A percentile compares a stretch with the other conserved stretches of the same genome.
Conservation (phyloP, 768 basidiomycete species). For the Termitomyces sp. region DNA sequence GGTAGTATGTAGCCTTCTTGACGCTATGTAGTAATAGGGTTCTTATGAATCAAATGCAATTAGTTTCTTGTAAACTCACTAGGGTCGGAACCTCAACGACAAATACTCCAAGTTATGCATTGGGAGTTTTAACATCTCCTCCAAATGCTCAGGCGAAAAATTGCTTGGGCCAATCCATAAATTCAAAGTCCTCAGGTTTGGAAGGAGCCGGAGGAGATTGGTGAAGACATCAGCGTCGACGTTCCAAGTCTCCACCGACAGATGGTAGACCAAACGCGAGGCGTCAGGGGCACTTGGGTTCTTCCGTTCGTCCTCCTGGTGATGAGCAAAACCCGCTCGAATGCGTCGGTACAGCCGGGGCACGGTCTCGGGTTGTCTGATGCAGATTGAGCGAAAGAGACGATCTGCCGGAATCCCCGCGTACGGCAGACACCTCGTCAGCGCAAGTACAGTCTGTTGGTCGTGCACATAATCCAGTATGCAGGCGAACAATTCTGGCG, state of each 20-base stretch:
- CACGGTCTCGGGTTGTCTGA: slow-evolving; percentile 49
- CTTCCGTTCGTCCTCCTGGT: no score
- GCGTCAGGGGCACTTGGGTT: slow-evolving; percentile 12
- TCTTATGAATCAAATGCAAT: no score
- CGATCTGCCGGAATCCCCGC: slow-evolving; percentile 49
- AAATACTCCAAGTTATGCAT: slow-evolving; percentile 43
- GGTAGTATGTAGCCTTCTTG: slow-evolving; percentile 71
- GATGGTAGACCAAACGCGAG: slow-evolving; percentile 37
- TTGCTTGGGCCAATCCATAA: slow-evolving; percentile 71
- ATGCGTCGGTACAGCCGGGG: slow-evolving; percentile 53
- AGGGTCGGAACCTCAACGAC: slow-evolving; percentile 75
- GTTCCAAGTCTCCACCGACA: slow-evolving; percentile 58
- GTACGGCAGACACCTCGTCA: slow-evolving; percentile 59
- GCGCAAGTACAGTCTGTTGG: slow-evolving; percentile 50
- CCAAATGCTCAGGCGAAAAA: slow-evolving; percentile 79
- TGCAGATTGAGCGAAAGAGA: slow-evolving; percentile 53
- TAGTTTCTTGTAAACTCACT: slow-evolving; percentile 43
- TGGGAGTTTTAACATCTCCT: slow-evolving; percentile 53
- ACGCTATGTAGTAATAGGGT: slow-evolving; percentile 43
- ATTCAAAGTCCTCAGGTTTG: slow-evolving; percentile 41
- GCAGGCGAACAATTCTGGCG: slow-evolving; percentile 15
- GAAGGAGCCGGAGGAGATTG: slow-evolving; percentile 59
- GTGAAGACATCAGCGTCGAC: slow-evolving; percentile 73
- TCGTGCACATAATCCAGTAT: background rate
- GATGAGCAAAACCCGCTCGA: slow-evolving; percentile 19